A percentile compares a stretch with the other conserved stretches of the same genome.
These are phyloP conservation scores for Ophiocordyceps camponoti-leonardi DNA, from an alignment of 2,329 filamentous ascomycete species.

Conservation along the genomic window DNA sequence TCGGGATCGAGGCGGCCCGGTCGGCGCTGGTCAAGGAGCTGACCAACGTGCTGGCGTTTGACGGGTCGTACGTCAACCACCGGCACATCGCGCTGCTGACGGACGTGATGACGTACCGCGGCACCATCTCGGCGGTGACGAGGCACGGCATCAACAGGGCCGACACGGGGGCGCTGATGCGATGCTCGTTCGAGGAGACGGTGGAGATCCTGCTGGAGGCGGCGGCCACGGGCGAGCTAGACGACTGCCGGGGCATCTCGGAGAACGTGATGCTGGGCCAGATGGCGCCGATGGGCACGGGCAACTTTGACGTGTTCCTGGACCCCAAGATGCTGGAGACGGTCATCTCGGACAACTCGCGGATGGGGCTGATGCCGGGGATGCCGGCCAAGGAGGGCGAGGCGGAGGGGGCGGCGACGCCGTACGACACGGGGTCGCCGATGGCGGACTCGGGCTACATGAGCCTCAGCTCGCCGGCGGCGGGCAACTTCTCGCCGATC, in stretches of 20 bases:
- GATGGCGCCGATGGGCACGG: conserved; percentile 91
- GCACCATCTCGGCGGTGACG: conserved; percentile 87
- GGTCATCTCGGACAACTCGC: conserved; percentile 80
- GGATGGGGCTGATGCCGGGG: conserved; percentile 65
- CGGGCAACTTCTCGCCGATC: conserved; percentile 60
- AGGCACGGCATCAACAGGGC: conserved; percentile 97
- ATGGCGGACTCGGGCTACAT: conserved; percentile 55
- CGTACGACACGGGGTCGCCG: conserved; percentile 78
- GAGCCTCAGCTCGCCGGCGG: conserved; percentile 44
- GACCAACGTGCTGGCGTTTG: conserved; percentile 86
- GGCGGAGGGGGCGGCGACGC: conserved; percentile 73
- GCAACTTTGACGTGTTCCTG: conserved; percentile 83
- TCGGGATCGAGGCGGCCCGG: conserved; percentile 90
- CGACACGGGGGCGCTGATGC: conserved; percentile 95
- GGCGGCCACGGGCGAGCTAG: conserved; percentile 82
- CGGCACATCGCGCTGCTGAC: conserved; percentile 88
- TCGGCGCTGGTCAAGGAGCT: conserved; percentile 75
- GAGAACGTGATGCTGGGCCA: conserved; percentile 98
- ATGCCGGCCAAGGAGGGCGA: conserved; percentile 61
- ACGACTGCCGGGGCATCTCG: conserved; percentile 94
- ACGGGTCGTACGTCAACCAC: conserved; percentile 98
- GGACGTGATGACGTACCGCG: conserved; percentile 95
- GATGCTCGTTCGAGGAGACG: conserved; percentile 98
- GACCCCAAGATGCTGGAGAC: conserved; percentile 94
- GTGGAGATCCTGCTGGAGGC: conserved; percentile 96